Evolutionary conservation across 352 stramenopile species (phyloP).

Genomic region (Elongisporangium undulatum): DNA sequence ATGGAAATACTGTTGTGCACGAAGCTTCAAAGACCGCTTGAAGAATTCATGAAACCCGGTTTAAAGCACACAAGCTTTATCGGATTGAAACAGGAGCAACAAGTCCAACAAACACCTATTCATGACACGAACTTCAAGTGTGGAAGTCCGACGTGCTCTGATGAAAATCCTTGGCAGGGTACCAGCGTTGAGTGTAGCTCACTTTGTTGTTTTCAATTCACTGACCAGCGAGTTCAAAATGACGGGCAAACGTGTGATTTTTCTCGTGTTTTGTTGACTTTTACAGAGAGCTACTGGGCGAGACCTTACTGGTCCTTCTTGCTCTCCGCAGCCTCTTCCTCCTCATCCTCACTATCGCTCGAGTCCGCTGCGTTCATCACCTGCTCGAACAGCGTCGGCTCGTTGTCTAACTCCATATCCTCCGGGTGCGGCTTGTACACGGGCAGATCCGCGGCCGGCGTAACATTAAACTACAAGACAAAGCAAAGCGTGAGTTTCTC

Average conservation of each 20-base stretch:
- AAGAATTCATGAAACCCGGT: too few species aligned
- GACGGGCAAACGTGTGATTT: background rate
- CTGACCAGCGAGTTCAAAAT: too few species aligned
- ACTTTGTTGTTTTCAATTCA: too few species aligned
- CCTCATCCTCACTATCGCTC: conserved; percentile 85
- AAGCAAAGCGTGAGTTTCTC: conserved; percentile 7
- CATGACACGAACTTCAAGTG: too few species aligned
- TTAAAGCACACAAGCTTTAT: too few species aligned
- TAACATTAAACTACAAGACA: conserved; percentile 86
- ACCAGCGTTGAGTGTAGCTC: too few species aligned
- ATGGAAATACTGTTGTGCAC: too few species aligned
- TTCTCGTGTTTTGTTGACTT: background rate
- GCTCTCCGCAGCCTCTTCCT: conserved; percentile 51
- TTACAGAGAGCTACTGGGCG: background rate
- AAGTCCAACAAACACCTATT: too few species aligned
- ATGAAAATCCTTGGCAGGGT: too few species aligned
- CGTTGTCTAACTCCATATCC: conserved; percentile 98
- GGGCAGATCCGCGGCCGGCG: conserved; percentile 89
- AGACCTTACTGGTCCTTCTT: conserved; percentile 45
- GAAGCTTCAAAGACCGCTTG: too few species aligned
- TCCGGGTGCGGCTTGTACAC: conserved; percentile 97
- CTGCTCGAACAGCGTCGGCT: conserved; percentile 99
- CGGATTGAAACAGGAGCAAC: too few species aligned
- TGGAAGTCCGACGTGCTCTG: too few species aligned
- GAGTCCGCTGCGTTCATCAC: conserved; percentile 87